A percentile compares a stretch with the other conserved stretches of the same genome.
phyloP scores from a whole-genome alignment of 768 basidiomycete species.

The Fistulinella prunicolor region DNA sequence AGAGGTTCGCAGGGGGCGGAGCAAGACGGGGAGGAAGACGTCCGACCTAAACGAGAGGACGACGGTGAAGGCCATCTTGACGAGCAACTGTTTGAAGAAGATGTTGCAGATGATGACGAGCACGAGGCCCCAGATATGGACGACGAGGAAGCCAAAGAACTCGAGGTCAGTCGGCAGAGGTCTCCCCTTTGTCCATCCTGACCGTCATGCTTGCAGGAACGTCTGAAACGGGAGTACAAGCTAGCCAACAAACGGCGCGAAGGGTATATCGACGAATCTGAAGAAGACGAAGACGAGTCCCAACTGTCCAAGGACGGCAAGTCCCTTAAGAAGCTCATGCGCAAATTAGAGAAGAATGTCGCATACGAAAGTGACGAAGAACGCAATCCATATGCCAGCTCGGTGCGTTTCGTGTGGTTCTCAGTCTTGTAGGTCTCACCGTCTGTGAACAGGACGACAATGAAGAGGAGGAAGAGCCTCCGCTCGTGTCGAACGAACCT shows the following conservation, averaged over 20 bases:
- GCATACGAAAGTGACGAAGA: slow-evolving; percentile 84
- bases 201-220: slow-evolving; percentile 50
- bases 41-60: slow-evolving; percentile 53
- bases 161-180: slow-evolving; percentile 52
- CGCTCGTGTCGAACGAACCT: slow-evolving; percentile 40
- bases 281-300: slow-evolving; percentile 65
- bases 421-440: not conserved
- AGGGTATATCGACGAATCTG: slow-evolving; percentile 67
- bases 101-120: slow-evolving; percentile 87
- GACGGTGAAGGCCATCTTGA: slow-evolving; percentile 81
- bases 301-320: slow-evolving; percentile 68
- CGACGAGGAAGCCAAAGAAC: slow-evolving; percentile 82
- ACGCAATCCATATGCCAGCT: slow-evolving; percentile 74
- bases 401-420: slow-evolving; percentile 36
- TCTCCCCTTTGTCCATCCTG: not conserved
- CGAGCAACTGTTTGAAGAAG: slow-evolving; percentile 79
- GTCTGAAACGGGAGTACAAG: slow-evolving; percentile 79
- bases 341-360: slow-evolving; percentile 76
- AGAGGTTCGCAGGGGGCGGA: slow-evolving; percentile 58
- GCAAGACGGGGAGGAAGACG: slow-evolving; percentile 64
- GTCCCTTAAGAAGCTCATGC: slow-evolving; percentile 83
- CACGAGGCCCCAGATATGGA: slow-evolving; percentile 67
- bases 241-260: slow-evolving; percentile 72
- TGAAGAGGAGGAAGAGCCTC: slow-evolving; percentile 69
- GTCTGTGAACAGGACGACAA: slow-evolving; percentile 53